Evolutionary conservation across 495 filamentous ascomycete genomes (phyloP).

Genomic region (Neurospora sp.): DNA sequence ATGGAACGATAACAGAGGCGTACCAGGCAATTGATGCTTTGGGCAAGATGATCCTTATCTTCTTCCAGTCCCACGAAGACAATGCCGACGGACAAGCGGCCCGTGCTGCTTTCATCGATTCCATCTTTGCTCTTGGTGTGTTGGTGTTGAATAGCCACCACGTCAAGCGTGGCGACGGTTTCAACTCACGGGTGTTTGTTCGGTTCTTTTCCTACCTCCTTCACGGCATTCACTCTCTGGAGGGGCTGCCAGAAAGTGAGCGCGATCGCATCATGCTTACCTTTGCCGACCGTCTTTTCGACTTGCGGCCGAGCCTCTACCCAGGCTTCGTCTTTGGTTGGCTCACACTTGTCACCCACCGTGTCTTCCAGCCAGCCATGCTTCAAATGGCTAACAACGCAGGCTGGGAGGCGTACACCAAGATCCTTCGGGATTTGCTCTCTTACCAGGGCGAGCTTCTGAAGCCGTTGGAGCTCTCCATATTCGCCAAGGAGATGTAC

Average conservation of each 20-base stretch:
- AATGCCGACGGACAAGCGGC: slow-evolving; percentile 37
- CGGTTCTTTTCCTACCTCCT: slow-evolving; percentile 79
- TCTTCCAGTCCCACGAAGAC: slow-evolving; percentile 55
- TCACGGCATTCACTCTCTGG: slow-evolving; percentile 41
- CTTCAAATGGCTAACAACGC: slow-evolving; percentile 56
- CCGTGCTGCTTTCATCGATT: slow-evolving; percentile 59
- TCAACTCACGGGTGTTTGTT: slow-evolving; percentile 86
- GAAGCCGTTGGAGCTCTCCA: slow-evolving; percentile 58
- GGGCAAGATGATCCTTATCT: slow-evolving; percentile 65
- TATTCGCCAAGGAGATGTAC: slow-evolving; percentile 71
- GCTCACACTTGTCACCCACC: slow-evolving; percentile 72
- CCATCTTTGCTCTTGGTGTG: slow-evolving; percentile 62
- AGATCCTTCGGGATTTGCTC: slow-evolving; percentile 65
- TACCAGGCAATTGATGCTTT: slow-evolving; percentile 78
- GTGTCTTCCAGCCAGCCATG: slow-evolving; percentile 74
- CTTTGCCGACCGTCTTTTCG: slow-evolving; percentile 63
- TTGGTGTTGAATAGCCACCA: slow-evolving; percentile 80
- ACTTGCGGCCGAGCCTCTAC: slow-evolving; percentile 63
- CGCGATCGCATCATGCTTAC: slow-evolving; percentile 60
- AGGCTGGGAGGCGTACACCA: slow-evolving; percentile 67
- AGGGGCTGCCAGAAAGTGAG: slow-evolving; percentile 37
- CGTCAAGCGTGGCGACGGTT: slow-evolving; percentile 65
- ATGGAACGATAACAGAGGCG: slow-evolving; percentile 53
- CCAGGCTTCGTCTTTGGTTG: slow-evolving; percentile 78
- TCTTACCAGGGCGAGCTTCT: slow-evolving; percentile 69